Base-by-base conservation (phyloP, 148 eudicot species). In the Chenopodium berlandieri region DNA sequence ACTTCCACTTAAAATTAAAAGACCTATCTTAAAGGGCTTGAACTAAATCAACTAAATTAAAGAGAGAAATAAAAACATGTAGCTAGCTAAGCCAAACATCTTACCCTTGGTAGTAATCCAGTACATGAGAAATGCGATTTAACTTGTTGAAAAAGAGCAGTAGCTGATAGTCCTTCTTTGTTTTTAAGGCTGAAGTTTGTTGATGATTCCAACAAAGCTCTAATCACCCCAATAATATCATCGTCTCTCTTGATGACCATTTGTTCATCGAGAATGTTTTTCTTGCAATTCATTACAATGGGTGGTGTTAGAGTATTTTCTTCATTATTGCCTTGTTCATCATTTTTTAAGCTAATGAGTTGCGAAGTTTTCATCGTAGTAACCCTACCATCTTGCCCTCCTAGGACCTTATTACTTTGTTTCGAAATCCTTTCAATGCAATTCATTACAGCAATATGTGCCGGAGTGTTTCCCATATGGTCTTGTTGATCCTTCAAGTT, bases 401-500 rank as follows among this genome's bases (percentile, higher is more conserved):
- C 16, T 0, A 27, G 5, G 34, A 9, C 34, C 23, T 66, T 66
- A 12, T 31, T 31, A 31, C 4, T 13, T 66, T 66, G 17, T 10
- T 66, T 4, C 1, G 31, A 9, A 9, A 27, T 27, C 4, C 12
- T 27, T 1, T 5, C 77, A 5, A 23, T 50, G n/a, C 44, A 56
- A 5, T 75, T 31, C 78, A 48, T 75, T 7, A 75, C 78, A 54
- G 65, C 78, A 4, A 75, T 30, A 54, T 75, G 65, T 27, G 77
- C 77, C 0, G 82, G 82, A 50, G 82, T 80, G 74, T 80, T 80
- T 44, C 77, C 82, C 1, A 20, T 6, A 27, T 7, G 2, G 63
- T 80, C 82, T 58, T 71, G 77, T 44, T 73, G 37, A 80, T 80
- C 71, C 34, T 80, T 80, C 13, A 80, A 40, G 62, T 47, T 34